Base-by-base conservation (phyloP, 768 basidiomycete species). In the Hygrophoropsis aurantiaca region DNA sequence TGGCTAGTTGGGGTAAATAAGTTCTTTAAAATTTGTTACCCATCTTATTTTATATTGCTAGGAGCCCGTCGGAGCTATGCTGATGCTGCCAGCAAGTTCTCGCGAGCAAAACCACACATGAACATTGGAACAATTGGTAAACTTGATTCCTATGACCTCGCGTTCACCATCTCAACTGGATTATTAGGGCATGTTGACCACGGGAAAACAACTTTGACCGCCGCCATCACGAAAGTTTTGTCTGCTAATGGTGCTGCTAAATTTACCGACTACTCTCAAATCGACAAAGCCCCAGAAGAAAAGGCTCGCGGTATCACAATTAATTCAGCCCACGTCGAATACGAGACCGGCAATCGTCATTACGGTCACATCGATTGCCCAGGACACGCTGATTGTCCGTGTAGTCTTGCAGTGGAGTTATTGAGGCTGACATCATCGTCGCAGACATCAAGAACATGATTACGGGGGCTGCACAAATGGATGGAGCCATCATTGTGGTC, bases 241-340 rank as follows among this genome's bases (percentile, higher is more conserved):
- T 74, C 97, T 21, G 74, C 81, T 54, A 68, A 72, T 37, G 90
- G 90, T 49, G 83, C 83, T 47, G 85, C 76, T 58, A 71, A 76
- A 65, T 98, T 99, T 73, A 90, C 94, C 53, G 94, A 94, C 78
- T 99, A 99, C 75, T 82, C 78, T 40, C 84, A 93, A 70, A 99
- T 99, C 59, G 97, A 99, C 87, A 97, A 90, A 77, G 97, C 97
- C 8, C 97, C 97, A 3, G 97, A 99, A 71, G 97, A 99, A 75
- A 95, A 93, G 72, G 95, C 95, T 51, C 91, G 97, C 66, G 97
- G 97, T 70, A 99, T 99, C 71, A 99, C 97, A 52, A 99, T 99
- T 71, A 94, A 95, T 70, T 95, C 97, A 18, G 83, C 97, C 42
- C 97, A 99, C 65, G 94, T 99, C 65, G 97, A 99, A 68, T 99